Conservation (phyloP, 345 rosid species). For the Sisymbrium irio region DNA sequence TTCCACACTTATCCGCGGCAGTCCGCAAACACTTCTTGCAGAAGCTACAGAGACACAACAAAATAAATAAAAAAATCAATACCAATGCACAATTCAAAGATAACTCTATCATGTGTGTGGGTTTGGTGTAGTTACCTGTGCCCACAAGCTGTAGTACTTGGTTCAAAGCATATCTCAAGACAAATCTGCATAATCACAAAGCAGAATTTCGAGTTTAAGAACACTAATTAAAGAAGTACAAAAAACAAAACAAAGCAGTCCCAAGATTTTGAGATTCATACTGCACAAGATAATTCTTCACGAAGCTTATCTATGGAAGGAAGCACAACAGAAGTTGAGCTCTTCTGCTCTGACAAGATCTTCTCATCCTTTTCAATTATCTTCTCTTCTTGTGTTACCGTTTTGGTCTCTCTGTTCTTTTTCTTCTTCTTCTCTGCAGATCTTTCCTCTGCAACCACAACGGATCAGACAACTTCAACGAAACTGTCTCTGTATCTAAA, state of each 20-base stretch:
- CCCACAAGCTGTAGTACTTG: conserved; percentile 92
- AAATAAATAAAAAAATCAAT: too few relatives aligned
- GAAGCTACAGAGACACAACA: conserved; percentile 57
- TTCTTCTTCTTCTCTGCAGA: conserved; percentile 37
- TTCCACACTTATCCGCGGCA: conserved; percentile 92
- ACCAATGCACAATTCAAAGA: too few relatives aligned
- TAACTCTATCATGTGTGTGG: neutral
- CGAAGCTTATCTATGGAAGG: conserved; percentile 79
- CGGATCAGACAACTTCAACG: neutral
- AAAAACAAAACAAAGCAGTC: neutral
- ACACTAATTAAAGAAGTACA: neutral
- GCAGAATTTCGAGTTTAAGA: neutral
- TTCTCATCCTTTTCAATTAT: conserved; percentile 30
- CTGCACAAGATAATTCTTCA: conserved; percentile 94
- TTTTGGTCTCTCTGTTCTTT: conserved; percentile 27
- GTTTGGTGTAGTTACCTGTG: conserved; percentile 69
- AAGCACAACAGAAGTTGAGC: conserved; percentile 32
- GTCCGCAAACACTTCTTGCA: conserved; percentile 83
- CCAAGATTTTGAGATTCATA: conserved; percentile 37
- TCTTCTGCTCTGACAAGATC: conserved; percentile 8
- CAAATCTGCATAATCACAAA: conserved; percentile 57
- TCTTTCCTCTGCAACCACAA: conserved; percentile 21
- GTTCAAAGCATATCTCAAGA: conserved; percentile 92
- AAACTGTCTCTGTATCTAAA: neutral
- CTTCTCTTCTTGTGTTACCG: conserved; percentile 25